Conservation (phyloP, 2,329 filamentous ascomycete genomes). For the Trichoderma sp. region DNA sequence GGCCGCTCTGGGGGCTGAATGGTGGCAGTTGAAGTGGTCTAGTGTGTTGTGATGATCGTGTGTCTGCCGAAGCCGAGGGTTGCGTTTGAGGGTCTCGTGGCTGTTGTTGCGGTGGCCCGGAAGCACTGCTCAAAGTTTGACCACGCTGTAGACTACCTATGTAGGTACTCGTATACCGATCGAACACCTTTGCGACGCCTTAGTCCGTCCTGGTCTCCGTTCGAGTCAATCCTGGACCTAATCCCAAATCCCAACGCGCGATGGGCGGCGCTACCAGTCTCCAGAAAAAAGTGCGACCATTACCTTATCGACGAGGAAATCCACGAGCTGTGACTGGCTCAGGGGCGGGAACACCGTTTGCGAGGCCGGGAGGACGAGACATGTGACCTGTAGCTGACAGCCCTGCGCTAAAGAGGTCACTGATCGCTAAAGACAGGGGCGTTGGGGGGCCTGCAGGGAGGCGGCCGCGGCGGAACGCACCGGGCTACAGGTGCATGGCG, state of each 20-base stretch:
- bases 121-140: neutral
- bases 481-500: neutral
- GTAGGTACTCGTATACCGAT: neutral
- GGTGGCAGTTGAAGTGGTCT: slow-evolving; percentile 27
- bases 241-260: neutral
- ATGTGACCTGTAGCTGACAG: slow-evolving; percentile 20
- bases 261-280: slow-evolving; percentile 5
- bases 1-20: slow-evolving; percentile 33
- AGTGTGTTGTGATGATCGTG: neutral
- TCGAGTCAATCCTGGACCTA: neutral
- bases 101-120: neutral
- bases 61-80: neutral
- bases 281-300: slow-evolving; percentile 3
- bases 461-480: neutral
- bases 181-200: neutral
- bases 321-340: slow-evolving; percentile 8
- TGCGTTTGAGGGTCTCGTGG: slow-evolving; percentile 5
- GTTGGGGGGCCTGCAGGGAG: neutral
- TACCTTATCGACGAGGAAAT: neutral
- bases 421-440: neutral
- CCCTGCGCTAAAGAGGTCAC: slow-evolving; percentile 11
- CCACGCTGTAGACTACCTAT: neutral
- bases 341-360: neutral
- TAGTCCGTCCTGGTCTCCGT: neutral
- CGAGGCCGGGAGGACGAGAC: neutral